A percentile compares a stretch with the other conserved stretches of the same genome.
phyloP scores from a whole-genome alignment of 208 protist genomes.

The Lotmaria passim region DNA sequence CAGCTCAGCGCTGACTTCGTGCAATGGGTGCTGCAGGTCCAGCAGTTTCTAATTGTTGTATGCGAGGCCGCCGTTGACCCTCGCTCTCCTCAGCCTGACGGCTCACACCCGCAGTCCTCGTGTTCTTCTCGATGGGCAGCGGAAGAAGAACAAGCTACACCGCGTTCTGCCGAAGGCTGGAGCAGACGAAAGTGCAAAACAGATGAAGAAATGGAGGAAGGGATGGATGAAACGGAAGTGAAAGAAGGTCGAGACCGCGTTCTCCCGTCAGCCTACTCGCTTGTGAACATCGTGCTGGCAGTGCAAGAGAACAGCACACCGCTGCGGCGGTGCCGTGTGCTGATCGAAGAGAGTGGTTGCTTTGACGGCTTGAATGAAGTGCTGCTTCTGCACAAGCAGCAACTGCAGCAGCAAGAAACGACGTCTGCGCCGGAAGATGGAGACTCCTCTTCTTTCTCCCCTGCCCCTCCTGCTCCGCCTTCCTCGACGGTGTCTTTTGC shows the following conservation, averaged over 20 bases:
- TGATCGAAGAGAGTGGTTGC: slow-evolving; percentile 46
- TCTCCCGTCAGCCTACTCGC: slow-evolving; percentile 8
- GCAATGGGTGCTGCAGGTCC: slow-evolving; percentile 53
- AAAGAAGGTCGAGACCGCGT: background rate
- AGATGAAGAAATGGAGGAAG: background rate
- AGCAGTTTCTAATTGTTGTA: slow-evolving; percentile 32
- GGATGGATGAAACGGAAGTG: too few species aligned
- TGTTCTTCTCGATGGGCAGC: too few species aligned
- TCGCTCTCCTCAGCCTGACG: too few species aligned
- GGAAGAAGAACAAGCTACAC: background rate
- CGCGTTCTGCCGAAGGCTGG: background rate
- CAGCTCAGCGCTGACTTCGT: slow-evolving; percentile 38
- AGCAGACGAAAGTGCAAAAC: background rate
- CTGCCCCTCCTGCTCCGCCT: background rate
- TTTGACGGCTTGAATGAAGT: slow-evolving; percentile 26
- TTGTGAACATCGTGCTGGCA: slow-evolving; percentile 33
- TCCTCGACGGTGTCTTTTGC: slow-evolving; percentile 1
- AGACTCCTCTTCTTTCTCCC: background rate
- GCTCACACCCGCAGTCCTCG: too few species aligned
- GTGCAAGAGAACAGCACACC: slow-evolving; percentile 40
- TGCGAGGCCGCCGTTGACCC: slow-evolving; percentile 4
- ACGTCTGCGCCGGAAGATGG: background rate
- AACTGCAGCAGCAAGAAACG: too few species aligned
- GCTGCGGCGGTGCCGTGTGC: slow-evolving; percentile 31
- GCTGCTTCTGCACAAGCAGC: background rate